These are phyloP conservation scores for Lipomyces starkeyi DNA, from an alignment of 805 yeast species.

Conservation along the genomic window DNA sequence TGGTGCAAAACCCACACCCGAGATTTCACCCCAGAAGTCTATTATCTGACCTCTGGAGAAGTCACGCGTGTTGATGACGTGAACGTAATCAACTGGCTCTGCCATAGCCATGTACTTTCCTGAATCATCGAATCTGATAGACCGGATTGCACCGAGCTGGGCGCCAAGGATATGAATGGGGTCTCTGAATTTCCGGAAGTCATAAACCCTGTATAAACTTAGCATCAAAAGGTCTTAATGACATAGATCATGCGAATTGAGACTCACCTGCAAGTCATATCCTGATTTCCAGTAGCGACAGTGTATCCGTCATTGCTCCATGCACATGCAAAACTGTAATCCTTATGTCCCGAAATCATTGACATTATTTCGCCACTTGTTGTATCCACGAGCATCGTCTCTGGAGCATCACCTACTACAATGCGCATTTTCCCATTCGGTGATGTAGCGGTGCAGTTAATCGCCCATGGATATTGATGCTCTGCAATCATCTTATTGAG, in stretches of 20 bases:
- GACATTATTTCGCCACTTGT: constrained; percentile 43
- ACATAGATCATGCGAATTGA: constrained; percentile 45
- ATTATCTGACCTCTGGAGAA: constrained; percentile 52
- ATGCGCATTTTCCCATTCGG: constrained; percentile 52
- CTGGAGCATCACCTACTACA: constrained; percentile 58
- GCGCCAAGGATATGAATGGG: constrained; percentile 47
- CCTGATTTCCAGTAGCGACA: constrained; percentile 65
- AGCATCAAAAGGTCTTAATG: not conserved
- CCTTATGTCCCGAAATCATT: constrained; percentile 55
- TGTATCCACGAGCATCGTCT: constrained; percentile 54
- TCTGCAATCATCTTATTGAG: constrained; percentile 37
- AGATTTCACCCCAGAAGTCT: constrained; percentile 62
- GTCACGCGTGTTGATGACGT: constrained; percentile 51
- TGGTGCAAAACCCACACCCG: constrained; percentile 56
- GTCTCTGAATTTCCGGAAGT: constrained; percentile 48
- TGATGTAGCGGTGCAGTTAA: constrained; percentile 56
- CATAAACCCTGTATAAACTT: constrained; percentile 44
- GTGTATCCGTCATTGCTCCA: constrained; percentile 56
- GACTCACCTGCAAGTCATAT: constrained; percentile 54
- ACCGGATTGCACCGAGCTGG: constrained; percentile 57
- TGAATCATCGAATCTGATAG: constrained; percentile 55
- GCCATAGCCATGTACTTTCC: constrained; percentile 60
- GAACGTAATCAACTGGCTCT: constrained; percentile 64
- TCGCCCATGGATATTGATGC: constrained; percentile 53
- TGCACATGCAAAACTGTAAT: constrained; percentile 65